phyloP scores from a whole-genome alignment of 23 red algal genomes.

The Agarophyton chilense region DNA sequence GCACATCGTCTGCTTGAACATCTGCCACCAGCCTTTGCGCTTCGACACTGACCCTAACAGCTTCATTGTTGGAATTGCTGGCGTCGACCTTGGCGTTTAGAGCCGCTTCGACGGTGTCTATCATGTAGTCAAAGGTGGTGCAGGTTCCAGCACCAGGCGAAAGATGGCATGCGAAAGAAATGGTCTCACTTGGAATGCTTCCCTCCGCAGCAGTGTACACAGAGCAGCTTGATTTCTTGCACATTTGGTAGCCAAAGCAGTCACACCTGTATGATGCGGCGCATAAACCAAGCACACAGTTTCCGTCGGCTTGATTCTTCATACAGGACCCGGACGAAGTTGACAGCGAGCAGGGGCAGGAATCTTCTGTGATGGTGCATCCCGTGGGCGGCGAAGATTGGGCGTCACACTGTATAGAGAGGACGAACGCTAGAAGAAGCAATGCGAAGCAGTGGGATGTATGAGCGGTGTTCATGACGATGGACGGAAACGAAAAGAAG shows the following conservation, averaged over 20 bases:
- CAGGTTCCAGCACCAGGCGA: conserved; percentile 19
- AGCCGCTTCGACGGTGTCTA: conserved; percentile 36
- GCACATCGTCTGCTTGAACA: not conserved
- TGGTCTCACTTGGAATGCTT: conserved; percentile 33
- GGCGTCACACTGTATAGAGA: not conserved
- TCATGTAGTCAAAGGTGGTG: not conserved
- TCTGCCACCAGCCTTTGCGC: no score
- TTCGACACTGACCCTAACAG: not conserved
- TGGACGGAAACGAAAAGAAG: not conserved
- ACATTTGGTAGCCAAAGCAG: conserved; percentile 53
- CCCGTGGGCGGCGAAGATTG: not conserved
- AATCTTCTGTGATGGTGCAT: conserved; percentile 3
- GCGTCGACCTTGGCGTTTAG: conserved; percentile 27
- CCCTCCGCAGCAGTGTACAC: conserved; percentile 6
- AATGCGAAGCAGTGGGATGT: not conserved
- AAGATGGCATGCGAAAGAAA: conserved; percentile 34
- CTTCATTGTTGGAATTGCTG: not conserved
- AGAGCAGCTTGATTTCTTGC: conserved; percentile 4
- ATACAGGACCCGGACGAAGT: conserved; percentile 36
- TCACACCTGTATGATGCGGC: conserved; percentile 39
- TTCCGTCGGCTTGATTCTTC: conserved; percentile 35
- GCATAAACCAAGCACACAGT: conserved; percentile 21
- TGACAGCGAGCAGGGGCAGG: conserved; percentile 24
- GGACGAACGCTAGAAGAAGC: not conserved
- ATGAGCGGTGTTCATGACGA: not conserved